Evolutionary conservation across 164 flowering plant species (phyloP).

Genomic region (Berberis vulgaris): DNA sequence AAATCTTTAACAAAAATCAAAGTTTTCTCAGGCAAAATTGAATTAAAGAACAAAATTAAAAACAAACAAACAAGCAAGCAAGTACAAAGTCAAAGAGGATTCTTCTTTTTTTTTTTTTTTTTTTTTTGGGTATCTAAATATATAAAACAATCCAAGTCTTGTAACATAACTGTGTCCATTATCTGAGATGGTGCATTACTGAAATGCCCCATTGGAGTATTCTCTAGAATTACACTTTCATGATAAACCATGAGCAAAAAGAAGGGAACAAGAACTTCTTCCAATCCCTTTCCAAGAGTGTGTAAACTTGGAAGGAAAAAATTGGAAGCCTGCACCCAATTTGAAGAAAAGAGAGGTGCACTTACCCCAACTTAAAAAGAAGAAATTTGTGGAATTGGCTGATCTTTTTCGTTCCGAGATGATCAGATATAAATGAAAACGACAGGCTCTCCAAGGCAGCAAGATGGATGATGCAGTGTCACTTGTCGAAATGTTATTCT

Average conservation of each 20-base stretch:
- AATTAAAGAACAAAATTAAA: neutral
- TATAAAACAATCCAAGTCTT: neutral
- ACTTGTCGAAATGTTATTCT: constrained; percentile 22
- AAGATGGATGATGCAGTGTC: neutral
- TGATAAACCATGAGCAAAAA: constrained; percentile 25
- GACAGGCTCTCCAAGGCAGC: constrained; percentile 15
- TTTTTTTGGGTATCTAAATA: neutral
- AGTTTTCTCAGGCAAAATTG: neutral
- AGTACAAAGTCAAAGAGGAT: neutral
- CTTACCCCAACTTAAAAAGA: constrained; percentile 4
- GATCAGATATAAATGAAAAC: constrained; percentile 20
- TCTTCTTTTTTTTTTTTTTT: neutral
- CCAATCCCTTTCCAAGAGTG: constrained; percentile 15
- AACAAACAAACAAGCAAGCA: neutral
- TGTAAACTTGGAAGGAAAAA: constrained; percentile 1
- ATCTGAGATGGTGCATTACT: neutral
- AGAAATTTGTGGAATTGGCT: constrained; percentile 13
- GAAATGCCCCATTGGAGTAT: constrained; percentile 3
- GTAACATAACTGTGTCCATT: neutral
- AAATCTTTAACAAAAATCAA: neutral
- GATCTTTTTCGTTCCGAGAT: constrained; percentile 16
- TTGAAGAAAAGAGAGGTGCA: constrained; percentile 2
- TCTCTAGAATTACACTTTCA: constrained; percentile 5
- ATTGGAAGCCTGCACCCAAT: constrained; percentile 26
- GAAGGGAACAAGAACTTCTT: constrained; percentile 25